Conservation (phyloP, 2,329 filamentous ascomycete species). For the Beauveria varroae region DNA sequence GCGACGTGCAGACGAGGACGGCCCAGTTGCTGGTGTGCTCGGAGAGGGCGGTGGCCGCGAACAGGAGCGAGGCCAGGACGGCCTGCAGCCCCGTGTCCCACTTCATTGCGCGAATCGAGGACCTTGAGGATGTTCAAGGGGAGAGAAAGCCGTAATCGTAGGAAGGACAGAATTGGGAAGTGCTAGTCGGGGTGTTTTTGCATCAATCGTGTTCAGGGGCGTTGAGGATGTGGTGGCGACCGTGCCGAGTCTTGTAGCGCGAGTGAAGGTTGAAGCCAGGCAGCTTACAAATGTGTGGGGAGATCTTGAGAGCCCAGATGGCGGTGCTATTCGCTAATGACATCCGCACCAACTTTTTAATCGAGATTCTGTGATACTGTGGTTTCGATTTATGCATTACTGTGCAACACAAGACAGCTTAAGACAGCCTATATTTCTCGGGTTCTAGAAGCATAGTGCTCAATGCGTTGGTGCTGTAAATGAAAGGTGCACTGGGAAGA, state of each 20-base stretch:
- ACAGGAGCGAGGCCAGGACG: slow-evolving; percentile 39
- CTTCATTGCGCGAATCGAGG: slow-evolving; percentile 39
- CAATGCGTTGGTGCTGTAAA: neutral
- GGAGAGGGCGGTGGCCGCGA: slow-evolving; percentile 42
- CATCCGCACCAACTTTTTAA: neutral
- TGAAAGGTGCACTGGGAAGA: too few relatives aligned
- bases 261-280: neutral
- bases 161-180: neutral
- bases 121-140: neutral
- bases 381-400: neutral
- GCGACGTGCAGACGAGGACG: slow-evolving; percentile 94
- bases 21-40: slow-evolving; percentile 99
- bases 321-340: neutral
- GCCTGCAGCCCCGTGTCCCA: slow-evolving; percentile 37
- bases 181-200: neutral
- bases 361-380: too few relatives aligned
- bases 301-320: neutral
- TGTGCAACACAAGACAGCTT: neutral
- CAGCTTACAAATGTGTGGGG: slow-evolving; percentile 9
- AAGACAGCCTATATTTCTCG: neutral
- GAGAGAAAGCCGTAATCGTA: neutral
- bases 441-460: neutral
- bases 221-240: neutral
- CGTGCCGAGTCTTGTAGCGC: neutral
- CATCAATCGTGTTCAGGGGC: neutral